Percentiles rank a stretch among this genome's conserved stretches.
Conservation (phyloP, 805 yeast genomes). For the Starmerella bacillaris region DNA sequence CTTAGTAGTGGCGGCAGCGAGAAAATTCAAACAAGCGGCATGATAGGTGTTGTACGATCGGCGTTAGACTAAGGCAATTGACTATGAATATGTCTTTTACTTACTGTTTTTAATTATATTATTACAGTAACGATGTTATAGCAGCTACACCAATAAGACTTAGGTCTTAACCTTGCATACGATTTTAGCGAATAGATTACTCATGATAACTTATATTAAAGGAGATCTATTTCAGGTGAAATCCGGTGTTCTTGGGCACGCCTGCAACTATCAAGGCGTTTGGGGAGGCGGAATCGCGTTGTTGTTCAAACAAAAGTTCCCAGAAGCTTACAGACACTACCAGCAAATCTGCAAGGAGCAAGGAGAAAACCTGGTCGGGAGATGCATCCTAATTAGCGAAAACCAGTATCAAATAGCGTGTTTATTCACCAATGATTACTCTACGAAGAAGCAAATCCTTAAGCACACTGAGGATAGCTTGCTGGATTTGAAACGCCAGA, state of each 20-base stretch:
- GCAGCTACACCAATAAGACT: too few species aligned
- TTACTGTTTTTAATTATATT: too few species aligned
- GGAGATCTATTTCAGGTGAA: conserved; percentile 38
- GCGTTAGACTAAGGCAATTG: conserved; percentile 28
- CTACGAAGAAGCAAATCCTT: conserved; percentile 31
- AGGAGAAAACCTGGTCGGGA: conserved; percentile 33
- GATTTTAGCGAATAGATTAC: too few species aligned
- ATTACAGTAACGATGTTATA: too few species aligned
- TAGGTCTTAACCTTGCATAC: too few species aligned
- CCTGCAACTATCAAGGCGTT: conserved; percentile 59
- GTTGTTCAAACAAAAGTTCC: conserved; percentile 36
- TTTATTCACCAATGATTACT: conserved; percentile 41
- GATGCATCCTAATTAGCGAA: conserved; percentile 30
- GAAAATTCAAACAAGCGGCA: conserved; percentile 73
- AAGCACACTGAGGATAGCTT: conserved; percentile 35
- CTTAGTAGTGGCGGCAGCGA: conserved; percentile 86
- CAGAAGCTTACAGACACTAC: conserved; percentile 38
- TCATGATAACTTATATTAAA: conserved; percentile 25
- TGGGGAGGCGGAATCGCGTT: conserved; percentile 83
- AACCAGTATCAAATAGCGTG: conserved; percentile 37
- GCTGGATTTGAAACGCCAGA: conserved; percentile 28
- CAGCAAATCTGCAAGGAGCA: conserved; percentile 26
- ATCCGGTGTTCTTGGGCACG: conserved; percentile 45
- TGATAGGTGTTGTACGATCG: conserved; percentile 65
- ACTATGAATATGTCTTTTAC: too few species aligned